Evolutionary conservation across 805 yeast species (phyloP).

Genomic region (Sugiyamaella marilandica): DNA sequence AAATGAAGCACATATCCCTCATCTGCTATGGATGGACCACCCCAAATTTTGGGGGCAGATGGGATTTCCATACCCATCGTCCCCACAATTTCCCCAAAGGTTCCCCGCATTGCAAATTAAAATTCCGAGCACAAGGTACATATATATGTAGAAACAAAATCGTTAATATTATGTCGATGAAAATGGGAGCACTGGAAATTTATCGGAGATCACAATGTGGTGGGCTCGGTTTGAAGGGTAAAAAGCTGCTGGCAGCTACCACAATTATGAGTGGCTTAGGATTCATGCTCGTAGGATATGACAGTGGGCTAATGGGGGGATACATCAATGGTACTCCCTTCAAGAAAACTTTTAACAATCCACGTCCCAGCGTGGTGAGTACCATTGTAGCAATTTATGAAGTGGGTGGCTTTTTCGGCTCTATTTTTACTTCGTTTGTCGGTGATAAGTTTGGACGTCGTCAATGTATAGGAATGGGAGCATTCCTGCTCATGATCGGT

Average conservation of each 20-base stretch:
- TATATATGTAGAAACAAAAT: background rate
- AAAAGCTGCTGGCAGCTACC: background rate
- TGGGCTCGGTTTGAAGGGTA: background rate
- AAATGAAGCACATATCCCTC: no score
- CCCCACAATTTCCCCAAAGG: background rate
- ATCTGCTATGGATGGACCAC: background rate
- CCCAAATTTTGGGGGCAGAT: background rate
- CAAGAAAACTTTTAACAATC: slow-evolving; percentile 19
- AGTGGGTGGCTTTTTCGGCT: slow-evolving; percentile 45
- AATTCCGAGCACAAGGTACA: background rate
- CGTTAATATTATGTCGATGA: background rate
- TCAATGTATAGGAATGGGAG: slow-evolving; percentile 43
- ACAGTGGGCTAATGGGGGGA: slow-evolving; percentile 77
- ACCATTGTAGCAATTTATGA: slow-evolving; percentile 36
- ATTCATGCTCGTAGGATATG: slow-evolving; percentile 57
- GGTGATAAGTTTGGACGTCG: slow-evolving; percentile 49
- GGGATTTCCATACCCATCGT: background rate
- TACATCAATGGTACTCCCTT: slow-evolving; percentile 51
- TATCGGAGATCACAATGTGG: background rate
- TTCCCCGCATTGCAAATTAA: background rate
- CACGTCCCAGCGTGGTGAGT: slow-evolving; percentile 5
- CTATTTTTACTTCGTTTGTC: slow-evolving; percentile 43
- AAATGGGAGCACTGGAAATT: background rate
- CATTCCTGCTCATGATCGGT: slow-evolving; percentile 46
- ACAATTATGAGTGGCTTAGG: slow-evolving; percentile 10